A percentile compares a stretch with the other conserved stretches of the same genome.
Conservation (phyloP, 495 filamentous ascomycete species). For the Cetradonia linearis region DNA sequence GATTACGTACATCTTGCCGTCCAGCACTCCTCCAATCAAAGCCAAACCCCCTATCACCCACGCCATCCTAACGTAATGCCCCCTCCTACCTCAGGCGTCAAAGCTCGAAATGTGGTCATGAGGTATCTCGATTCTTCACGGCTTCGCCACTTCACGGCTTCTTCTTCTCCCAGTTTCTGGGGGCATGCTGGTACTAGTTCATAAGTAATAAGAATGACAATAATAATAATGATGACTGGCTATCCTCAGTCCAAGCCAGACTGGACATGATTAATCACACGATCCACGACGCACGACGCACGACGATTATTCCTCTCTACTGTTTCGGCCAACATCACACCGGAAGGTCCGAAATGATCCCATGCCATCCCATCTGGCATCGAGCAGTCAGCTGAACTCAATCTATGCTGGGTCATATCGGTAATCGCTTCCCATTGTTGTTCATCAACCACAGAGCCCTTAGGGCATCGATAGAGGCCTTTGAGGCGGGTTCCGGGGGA, state of each 20-base stretch:
- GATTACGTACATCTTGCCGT: not conserved
- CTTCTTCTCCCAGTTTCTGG: not conserved
- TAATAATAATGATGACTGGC: not conserved
- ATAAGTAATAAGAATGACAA: too few relatives aligned
- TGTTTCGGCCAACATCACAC: not conserved
- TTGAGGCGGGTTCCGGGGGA: not conserved
- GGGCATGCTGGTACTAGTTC: not conserved
- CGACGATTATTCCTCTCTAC: not conserved
- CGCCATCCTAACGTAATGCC: too few relatives aligned
- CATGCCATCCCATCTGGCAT: not conserved
- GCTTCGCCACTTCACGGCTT: not conserved
- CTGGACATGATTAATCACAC: not conserved
- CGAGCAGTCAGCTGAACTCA: not conserved
- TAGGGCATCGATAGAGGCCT: not conserved
- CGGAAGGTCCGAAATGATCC: not conserved
- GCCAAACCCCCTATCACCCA: not conserved
- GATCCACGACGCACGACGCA: too few relatives aligned
- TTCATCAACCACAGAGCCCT: not conserved
- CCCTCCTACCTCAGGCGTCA: not conserved
- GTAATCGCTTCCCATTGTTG: not conserved
- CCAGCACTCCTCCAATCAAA: constrained; percentile 3
- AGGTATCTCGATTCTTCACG: not conserved
- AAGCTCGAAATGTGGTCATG: constrained; percentile 7
- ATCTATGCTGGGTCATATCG: not conserved
- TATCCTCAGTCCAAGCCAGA: not conserved